Evolutionary conservation across 1,139 yeast genomes (phyloP).

Genomic region (Candida sojae): DNA sequence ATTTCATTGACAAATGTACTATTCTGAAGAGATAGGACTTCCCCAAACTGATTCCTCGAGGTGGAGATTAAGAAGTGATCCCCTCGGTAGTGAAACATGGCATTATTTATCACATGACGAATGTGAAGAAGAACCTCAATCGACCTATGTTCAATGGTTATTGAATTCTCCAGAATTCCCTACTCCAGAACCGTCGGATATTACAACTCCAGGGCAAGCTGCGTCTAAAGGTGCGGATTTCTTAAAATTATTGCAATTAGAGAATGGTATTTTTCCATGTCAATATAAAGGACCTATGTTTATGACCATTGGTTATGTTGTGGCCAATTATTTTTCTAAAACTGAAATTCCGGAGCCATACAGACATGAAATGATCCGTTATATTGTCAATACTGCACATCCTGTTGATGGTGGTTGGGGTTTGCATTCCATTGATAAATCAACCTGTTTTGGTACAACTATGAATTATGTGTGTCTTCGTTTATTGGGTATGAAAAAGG

Average conservation of each 20-base stretch:
- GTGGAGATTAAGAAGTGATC: conserved; percentile 77
- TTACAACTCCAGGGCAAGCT: conserved; percentile 56
- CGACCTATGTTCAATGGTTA: conserved; percentile 60
- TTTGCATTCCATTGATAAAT: conserved; percentile 84
- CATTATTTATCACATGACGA: conserved; percentile 49
- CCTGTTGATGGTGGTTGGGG: conserved; percentile 99
- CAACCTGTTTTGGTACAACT: conserved; percentile 93
- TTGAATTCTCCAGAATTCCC: conserved; percentile 48
- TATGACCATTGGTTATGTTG: conserved; percentile 87
- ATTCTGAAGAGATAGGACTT: conserved; percentile 65
- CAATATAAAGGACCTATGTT: conserved; percentile 98
- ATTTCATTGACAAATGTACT: conserved; percentile 27
- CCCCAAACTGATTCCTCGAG: conserved; percentile 66
- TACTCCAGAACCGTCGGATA: conserved; percentile 34
- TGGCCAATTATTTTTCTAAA: conserved; percentile 69
- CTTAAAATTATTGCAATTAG: conserved; percentile 68
- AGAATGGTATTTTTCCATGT: conserved; percentile 77
- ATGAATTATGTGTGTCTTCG: conserved; percentile 81
- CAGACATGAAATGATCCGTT: conserved; percentile 72
- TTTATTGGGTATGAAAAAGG: conserved; percentile 68
- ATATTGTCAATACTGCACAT: conserved; percentile 84
- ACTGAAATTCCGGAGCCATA: conserved; percentile 69
- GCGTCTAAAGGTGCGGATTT: conserved; percentile 78
- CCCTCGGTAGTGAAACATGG: conserved; percentile 84
- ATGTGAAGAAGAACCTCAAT: conserved; percentile 50